These are phyloP conservation scores for Phytophthora kernoviae DNA, from an alignment of 352 stramenopile genomes.

Conservation along the genomic window DNA sequence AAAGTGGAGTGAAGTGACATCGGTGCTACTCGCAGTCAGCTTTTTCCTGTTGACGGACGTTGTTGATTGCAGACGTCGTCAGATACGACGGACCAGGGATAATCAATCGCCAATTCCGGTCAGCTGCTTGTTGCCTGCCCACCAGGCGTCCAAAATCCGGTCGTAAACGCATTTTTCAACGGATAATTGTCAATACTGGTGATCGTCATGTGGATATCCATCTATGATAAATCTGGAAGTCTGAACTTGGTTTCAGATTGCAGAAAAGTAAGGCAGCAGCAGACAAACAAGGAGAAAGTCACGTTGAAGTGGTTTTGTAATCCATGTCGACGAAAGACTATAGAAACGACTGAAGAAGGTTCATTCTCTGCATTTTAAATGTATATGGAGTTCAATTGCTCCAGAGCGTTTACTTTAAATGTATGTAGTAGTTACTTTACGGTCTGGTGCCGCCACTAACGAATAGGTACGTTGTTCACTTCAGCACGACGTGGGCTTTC, in stretches of 20 bases:
- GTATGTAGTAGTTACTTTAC: not conserved
- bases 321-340: not conserved
- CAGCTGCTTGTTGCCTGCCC: too few relatives aligned
- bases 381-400: slow-evolving; percentile 11
- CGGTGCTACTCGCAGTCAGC: too few relatives aligned
- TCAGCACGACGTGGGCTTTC: not conserved
- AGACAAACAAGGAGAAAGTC: not conserved
- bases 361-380: slow-evolving; percentile 17
- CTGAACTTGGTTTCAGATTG: slow-evolving; percentile 21
- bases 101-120: too few relatives aligned
- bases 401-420: slow-evolving; percentile 13
- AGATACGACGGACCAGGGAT: too few relatives aligned
- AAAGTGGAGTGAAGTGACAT: too few relatives aligned
- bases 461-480: not conserved
- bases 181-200: too few relatives aligned
- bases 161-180: not conserved
- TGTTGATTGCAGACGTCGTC: too few relatives aligned
- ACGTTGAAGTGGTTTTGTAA: slow-evolving; percentile 11
- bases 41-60: too few relatives aligned
- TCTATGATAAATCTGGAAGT: not conserved
- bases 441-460: too few relatives aligned
- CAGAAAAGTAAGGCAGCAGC: not conserved
- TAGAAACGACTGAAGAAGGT: slow-evolving; percentile 1
- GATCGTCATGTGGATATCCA: too few relatives aligned
- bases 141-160: not conserved